Evolutionary conservation across 2,329 filamentous ascomycete genomes (phyloP), one percentile per base, ranked within the genome.

Genomic region (Cordyceps tenuipes): DNA sequence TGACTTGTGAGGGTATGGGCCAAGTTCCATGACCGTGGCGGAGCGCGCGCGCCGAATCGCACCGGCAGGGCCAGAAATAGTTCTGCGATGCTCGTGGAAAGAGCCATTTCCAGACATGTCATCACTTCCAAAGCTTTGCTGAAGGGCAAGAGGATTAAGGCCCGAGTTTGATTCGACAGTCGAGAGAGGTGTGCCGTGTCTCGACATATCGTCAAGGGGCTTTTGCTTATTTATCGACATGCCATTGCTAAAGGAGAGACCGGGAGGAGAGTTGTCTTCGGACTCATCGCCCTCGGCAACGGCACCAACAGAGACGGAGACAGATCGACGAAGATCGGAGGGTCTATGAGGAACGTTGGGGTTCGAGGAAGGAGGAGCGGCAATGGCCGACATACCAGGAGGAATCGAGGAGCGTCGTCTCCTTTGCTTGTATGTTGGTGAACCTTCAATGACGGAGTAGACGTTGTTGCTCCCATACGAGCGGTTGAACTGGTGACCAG

Each of bases 371-470:
- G 82, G 81, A 51, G 84, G 83, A 54, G 84, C 84, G 64, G 87
- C 84, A 62, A 88, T 86, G 49, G 82, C 83, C 61, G 82, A 81
- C 72, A 91, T 84, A 66, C 88, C 85, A 13, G 90, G 88, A 26
- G 93, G 91, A 64, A 97, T 91, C 47, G 93, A 97, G 41, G 94
- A 97, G 64, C 94, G 89, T 66, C 94, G 86, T 73, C 94, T 85
- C 68, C 94, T 86, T 79, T 97, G 94, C 83, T 99, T 99, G 79
- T 99, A 99, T 43, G 94, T 97, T 13, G 94, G 94, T 31, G 94
- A 99, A 53, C 94, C 94, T 77, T 99, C 94, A 70, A 97, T 94
- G 54, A 96, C 92, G 53, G 91, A 93, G 79, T 96, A 97, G 66
- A 94, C 89, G 72, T 91, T 96, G 73, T 87, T 88, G 57, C 79